These are phyloP conservation scores for Suillus lakei DNA, from an alignment of 768 basidiomycete species.

Conservation along the genomic window DNA sequence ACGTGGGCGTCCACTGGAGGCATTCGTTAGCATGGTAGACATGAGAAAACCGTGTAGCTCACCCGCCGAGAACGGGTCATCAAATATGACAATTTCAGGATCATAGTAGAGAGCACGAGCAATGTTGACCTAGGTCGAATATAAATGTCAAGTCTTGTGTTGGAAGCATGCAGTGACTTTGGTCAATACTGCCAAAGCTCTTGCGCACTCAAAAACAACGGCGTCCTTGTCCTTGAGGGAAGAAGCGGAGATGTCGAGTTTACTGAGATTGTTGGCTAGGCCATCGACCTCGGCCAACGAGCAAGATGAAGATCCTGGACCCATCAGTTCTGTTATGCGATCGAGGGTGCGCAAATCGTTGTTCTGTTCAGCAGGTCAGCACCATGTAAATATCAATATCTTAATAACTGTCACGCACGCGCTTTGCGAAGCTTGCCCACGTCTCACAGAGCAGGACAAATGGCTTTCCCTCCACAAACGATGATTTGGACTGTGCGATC, in stretches of 20 bases:
- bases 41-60: no score
- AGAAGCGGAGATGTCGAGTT: conserved; percentile 14
- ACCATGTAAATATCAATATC: background rate
- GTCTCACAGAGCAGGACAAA: conserved; percentile 73
- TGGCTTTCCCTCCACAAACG: conserved; percentile 53
- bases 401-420: conserved; percentile 43
- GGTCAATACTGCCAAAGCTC: conserved; percentile 46
- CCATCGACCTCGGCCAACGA: conserved; percentile 22
- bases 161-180: conserved; percentile 48
- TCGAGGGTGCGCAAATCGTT: conserved; percentile 54
- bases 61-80: no score
- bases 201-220: conserved; percentile 42
- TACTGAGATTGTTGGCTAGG: conserved; percentile 20
- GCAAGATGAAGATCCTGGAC: conserved; percentile 3
- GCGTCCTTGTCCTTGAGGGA: conserved; percentile 12
- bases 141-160: no score
- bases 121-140: no score
- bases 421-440: conserved; percentile 70
- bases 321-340: conserved; percentile 49
- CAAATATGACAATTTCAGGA: no score
- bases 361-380: conserved; percentile 36
- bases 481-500: conserved; percentile 42
- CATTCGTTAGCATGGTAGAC: no score
- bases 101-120: no score
- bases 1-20: no score